Evolutionary conservation across 2,329 filamentous ascomycete species (phyloP), one percentile per base, ranked within the genome.

Genomic region (Colletotrichum shisoi): DNA sequence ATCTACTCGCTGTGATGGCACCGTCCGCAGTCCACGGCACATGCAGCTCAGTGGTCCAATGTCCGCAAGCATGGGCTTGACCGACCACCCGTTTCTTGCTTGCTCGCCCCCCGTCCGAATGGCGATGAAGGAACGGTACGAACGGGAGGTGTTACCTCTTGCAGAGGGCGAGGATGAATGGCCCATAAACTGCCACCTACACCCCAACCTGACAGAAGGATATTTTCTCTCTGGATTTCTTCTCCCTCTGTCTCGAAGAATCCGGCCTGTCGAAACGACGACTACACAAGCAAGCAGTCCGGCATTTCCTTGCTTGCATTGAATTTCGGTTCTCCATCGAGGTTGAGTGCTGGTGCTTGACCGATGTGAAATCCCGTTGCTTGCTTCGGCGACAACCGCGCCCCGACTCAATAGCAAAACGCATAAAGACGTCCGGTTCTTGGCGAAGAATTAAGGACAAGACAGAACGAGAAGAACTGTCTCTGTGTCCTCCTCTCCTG

Each of bases 121-220:
- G 54, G 57, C 45, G 57, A 59, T 59, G 44, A 40, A 40, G 49
- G 61, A 48, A 64, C 45, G 54, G 61, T 19, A 39, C 9, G 39
- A 42, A 44, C 13, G 45, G 44, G 24, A 27, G 21, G 40, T 7
- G 21, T n/a, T 34, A 15, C 39, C 31, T 34, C 31, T 34, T 44
- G 61, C 52, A 62, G 59, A 42, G 40, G 31, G 46, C 46, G 40
- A 49, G 45, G 37, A 9, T 17, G 45, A 21, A 64, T 64, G 65
- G 65, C 65, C 68, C 60, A 68, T 69, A 69, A 69, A 69, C 68
- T 68, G 65, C 45, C 51, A 52, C 27, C 67, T 56, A 27, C 37
- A 52, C 67, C 65, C 63, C 59, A 12, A 46, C 40, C 34, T 39
- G 44, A 45, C 37, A 19, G n/a, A 34, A 24, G 64, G 60, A 46